Conservation (phyloP, 148 eudicot species). For the Limonium bicolor region DNA sequence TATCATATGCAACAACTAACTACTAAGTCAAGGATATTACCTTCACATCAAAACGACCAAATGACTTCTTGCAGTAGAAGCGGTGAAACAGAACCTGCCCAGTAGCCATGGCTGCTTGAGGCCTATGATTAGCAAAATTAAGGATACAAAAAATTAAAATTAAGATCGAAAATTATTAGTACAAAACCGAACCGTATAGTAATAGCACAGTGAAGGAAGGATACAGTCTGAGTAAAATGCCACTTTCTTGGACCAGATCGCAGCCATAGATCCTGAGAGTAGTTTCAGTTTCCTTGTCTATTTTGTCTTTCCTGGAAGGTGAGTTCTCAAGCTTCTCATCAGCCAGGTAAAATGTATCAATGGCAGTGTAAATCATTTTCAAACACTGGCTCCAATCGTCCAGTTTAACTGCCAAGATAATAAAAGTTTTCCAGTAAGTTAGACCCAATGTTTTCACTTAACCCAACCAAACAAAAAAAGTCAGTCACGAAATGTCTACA, state of each 20-base stretch:
- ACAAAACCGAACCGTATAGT: no score
- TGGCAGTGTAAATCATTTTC: constrained; percentile 82
- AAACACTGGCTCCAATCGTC: constrained; percentile 4
- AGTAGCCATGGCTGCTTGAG: constrained; percentile 95
- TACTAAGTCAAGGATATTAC: constrained; percentile 17
- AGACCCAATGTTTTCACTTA: no score
- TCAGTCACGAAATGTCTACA: no score
- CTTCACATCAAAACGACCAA: constrained; percentile 85
- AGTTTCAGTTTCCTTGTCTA: constrained; percentile 69
- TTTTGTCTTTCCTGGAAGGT: constrained; percentile 76
- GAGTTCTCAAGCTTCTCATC: constrained; percentile 68
- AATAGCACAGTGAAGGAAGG: no score
- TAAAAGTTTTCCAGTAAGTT: no score
- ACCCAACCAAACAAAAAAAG: no score
- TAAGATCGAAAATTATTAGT: no score
- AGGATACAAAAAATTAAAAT: not conserved
- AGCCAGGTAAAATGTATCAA: constrained; percentile 77
- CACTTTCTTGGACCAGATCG: constrained; percentile 91
- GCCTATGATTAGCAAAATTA: constrained; percentile 24
- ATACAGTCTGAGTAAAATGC: constrained; percentile 80
- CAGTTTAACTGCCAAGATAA: no score
- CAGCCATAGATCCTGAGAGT: constrained; percentile 85
- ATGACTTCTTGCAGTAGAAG: constrained; percentile 88
- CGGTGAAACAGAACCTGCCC: constrained; percentile 93
- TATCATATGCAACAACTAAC: not conserved